Conservation (phyloP, 2,329 filamentous ascomycete genomes). For the Zasmidium angulare region DNA sequence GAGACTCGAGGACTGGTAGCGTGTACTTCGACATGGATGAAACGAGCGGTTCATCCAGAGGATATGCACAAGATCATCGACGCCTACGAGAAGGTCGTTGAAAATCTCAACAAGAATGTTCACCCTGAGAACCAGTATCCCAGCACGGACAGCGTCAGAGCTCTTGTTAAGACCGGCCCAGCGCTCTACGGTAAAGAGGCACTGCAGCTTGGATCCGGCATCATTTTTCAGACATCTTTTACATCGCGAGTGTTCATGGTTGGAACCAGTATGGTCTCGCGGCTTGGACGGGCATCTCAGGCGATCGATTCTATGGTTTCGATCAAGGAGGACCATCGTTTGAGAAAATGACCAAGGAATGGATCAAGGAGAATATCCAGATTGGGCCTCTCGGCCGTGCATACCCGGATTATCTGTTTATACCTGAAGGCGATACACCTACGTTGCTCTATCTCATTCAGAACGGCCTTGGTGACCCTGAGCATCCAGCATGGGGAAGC, state of each 20-base stretch:
- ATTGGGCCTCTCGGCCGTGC: slow-evolving; percentile 47
- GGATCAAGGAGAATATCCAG: slow-evolving; percentile 56
- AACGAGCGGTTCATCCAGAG: slow-evolving; percentile 19
- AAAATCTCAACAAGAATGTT: slow-evolving; percentile 41
- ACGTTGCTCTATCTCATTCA: slow-evolving; percentile 52
- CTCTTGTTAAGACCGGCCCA: slow-evolving; percentile 7
- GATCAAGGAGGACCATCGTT: slow-evolving; percentile 52
- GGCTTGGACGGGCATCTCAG: slow-evolving; percentile 58
- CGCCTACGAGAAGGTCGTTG: slow-evolving; percentile 32
- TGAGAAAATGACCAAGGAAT: slow-evolving; percentile 49
- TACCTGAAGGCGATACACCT: slow-evolving; percentile 56
- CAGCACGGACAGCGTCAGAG: slow-evolving; percentile 16
- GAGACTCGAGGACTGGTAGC: slow-evolving; percentile 15
- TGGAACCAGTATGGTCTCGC: slow-evolving; percentile 58
- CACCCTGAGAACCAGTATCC: slow-evolving; percentile 38
- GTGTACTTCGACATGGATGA: slow-evolving; percentile 11
- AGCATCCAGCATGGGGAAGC: slow-evolving; percentile 49
- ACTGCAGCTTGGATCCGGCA: slow-evolving; percentile 52
- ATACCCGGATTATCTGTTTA: slow-evolving; percentile 49
- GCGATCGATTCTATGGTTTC: slow-evolving; percentile 49
- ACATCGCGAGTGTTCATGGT: slow-evolving; percentile 57
- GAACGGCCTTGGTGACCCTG: slow-evolving; percentile 47
- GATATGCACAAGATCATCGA: slow-evolving; percentile 30
- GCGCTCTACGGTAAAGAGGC: slow-evolving; percentile 8
- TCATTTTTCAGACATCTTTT: slow-evolving; percentile 55